Conservation (phyloP, 2,329 filamentous ascomycete genomes). For the Phaeophleospora eucalypticola region DNA sequence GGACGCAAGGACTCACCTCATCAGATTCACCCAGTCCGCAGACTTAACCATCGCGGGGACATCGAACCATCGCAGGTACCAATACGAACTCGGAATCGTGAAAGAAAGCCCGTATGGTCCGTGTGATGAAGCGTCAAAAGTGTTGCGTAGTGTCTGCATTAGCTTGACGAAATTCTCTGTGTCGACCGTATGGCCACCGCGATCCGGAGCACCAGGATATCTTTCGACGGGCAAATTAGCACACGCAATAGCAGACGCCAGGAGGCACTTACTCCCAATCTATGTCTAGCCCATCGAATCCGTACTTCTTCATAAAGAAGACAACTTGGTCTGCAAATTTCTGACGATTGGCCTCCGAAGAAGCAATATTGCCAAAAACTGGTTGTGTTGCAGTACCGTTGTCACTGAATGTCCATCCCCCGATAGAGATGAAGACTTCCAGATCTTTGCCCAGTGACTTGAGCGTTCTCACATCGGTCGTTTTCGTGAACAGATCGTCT, state of each 20-base stretch:
- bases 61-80: constrained; percentile 19
- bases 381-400: constrained; percentile 19
- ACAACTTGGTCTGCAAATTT: constrained; percentile 5
- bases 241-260: too few species aligned
- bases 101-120: constrained; percentile 40
- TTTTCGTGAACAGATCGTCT: constrained; percentile 24
- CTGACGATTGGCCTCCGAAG: neutral
- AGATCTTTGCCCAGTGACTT: constrained; percentile 31
- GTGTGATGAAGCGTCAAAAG: constrained; percentile 20
- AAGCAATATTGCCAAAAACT: constrained; percentile 1
- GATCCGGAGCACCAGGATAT: constrained; percentile 28
- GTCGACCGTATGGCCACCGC: constrained; percentile 38
- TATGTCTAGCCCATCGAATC: too few species aligned
- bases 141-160: constrained; percentile 35
- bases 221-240: too few species aligned
- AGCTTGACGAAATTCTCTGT: constrained; percentile 36
- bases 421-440: constrained; percentile 39
- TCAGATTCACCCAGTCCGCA: constrained; percentile 35
- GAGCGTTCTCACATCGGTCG: constrained; percentile 27
- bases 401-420: constrained; percentile 44
- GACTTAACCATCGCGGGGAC: constrained; percentile 1
- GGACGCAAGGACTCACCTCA: too few species aligned
- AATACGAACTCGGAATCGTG: constrained; percentile 25
- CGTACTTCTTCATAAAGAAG: constrained; percentile 11
- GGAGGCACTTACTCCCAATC: too few species aligned